phyloP scores from a whole-genome alignment of 371 early-diverging fungal species.

The Actinomortierella wolfii region DNA sequence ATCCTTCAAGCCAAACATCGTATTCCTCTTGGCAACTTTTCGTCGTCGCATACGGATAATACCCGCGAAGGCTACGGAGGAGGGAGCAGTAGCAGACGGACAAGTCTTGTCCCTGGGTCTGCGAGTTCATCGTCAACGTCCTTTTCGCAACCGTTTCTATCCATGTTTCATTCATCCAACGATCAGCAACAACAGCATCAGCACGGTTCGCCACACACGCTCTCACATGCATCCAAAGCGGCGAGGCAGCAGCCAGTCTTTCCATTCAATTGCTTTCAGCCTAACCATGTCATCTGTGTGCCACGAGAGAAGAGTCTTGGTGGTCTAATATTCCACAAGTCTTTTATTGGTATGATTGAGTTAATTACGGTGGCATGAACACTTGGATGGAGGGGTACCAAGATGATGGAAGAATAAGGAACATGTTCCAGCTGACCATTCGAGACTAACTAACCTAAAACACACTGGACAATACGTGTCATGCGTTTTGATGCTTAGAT shows the following conservation, averaged over 20 bases:
- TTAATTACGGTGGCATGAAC: conserved; percentile 4
- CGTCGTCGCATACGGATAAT: conserved; percentile 48
- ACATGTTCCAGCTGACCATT: conserved; percentile 2
- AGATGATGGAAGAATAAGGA: conserved; percentile 3
- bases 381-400: conserved; percentile 2
- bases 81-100: conserved; percentile 48
- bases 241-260: conserved; percentile 34
- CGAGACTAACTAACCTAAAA: neutral
- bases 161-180: conserved; percentile 25
- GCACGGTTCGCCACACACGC: neutral
- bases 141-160: conserved; percentile 17
- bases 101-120: conserved; percentile 53
- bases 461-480: conserved; percentile 4
- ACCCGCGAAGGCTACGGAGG: conserved; percentile 40
- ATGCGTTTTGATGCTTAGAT: conserved; percentile 44
- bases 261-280: conserved; percentile 49
- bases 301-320: conserved; percentile 60
- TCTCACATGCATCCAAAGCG: neutral
- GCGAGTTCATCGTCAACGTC: conserved; percentile 20
- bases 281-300: conserved; percentile 58
- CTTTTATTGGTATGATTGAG: conserved; percentile 54
- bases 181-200: conserved; percentile 20
- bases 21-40: conserved; percentile 4
- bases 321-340: conserved; percentile 57
- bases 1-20: conserved; percentile 35